Evolutionary conservation across 306 rosid species (phyloP).

Genomic region (Castanea crenata): DNA sequence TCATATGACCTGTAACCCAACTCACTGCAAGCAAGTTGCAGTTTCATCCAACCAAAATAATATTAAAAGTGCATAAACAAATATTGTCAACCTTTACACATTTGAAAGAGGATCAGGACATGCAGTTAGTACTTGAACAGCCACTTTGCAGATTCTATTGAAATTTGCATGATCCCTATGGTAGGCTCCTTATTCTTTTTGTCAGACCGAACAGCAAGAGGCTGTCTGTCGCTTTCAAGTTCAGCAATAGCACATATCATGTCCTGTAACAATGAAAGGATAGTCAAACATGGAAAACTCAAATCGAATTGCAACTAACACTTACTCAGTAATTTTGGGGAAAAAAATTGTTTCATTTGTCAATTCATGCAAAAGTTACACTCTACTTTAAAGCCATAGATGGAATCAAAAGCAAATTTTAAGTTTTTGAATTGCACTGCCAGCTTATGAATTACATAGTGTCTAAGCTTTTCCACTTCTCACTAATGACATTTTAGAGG

Average conservation of each 20-base stretch:
- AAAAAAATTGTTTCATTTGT: background rate
- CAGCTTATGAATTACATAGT: background rate
- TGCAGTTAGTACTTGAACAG: slow-evolving; percentile 51
- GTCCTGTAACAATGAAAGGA: slow-evolving; percentile 42
- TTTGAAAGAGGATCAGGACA: slow-evolving; percentile 15
- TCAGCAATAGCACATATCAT: slow-evolving; percentile 85
- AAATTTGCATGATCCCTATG: slow-evolving; percentile 76
- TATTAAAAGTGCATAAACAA: slow-evolving; percentile 6
- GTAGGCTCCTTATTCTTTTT: slow-evolving; percentile 48
- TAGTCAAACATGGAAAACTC: background rate
- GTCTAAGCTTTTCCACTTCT: background rate
- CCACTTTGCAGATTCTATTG: slow-evolving; percentile 52
- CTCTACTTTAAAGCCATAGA: background rate
- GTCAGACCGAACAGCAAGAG: slow-evolving; percentile 40
- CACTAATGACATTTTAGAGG: background rate
- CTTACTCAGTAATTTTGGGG: background rate
- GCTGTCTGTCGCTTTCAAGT: slow-evolving; percentile 83
- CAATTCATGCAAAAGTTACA: background rate
- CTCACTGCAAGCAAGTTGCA: slow-evolving; percentile 48
- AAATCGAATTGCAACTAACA: background rate
- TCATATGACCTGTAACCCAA: slow-evolving; percentile 50
- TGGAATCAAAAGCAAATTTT: background rate
- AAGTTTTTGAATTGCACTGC: background rate
- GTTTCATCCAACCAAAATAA: slow-evolving; percentile 22
- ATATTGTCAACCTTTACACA: background rate